Evolutionary conservation across 306 rosid species (phyloP).

Genomic region (Prunus fruticosa): DNA sequence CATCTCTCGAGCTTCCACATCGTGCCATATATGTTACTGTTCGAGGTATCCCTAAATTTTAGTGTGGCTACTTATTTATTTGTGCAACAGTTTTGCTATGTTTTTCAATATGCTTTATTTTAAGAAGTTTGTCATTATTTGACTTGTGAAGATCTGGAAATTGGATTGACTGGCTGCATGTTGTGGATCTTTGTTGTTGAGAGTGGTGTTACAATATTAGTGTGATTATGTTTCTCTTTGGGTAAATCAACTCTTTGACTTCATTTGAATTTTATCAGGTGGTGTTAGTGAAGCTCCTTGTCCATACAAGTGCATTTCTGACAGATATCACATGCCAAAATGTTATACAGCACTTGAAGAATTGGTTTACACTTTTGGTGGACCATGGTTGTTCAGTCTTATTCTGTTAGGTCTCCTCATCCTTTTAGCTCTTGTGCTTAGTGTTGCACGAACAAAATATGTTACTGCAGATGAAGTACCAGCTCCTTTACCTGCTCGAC

Average conservation of each 20-base stretch:
- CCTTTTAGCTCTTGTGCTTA: conserved; percentile 77
- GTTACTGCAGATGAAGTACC: conserved; percentile 72
- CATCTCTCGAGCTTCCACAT: conserved; percentile 60
- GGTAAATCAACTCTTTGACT: not conserved
- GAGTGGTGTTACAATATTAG: conserved; percentile 5
- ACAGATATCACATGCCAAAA: conserved; percentile 56
- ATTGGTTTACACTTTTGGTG: conserved; percentile 56
- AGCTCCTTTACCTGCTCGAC: conserved; percentile 56
- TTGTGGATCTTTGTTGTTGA: not conserved
- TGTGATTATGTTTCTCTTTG: not conserved
- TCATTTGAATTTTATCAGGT: conserved; percentile 31
- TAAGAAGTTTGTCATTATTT: conserved; percentile 23
- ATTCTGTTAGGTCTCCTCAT: conserved; percentile 70
- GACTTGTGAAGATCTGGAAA: not conserved
- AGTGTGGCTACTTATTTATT: conserved; percentile 1
- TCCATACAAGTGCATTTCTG: conserved; percentile 52
- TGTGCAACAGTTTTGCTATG: conserved; percentile 15
- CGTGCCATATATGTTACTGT: conserved; percentile 65
- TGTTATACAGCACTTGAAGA: conserved; percentile 61
- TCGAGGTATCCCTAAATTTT: conserved; percentile 59
- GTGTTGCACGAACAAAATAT: conserved; percentile 88
- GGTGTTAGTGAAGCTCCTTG: conserved; percentile 55
- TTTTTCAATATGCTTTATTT: conserved; percentile 7
- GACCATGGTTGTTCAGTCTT: conserved; percentile 60
- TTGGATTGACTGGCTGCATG: not conserved